phyloP scores from a whole-genome alignment of 192 early-diverging fungal species.

The Piromyces sp. region DNA sequence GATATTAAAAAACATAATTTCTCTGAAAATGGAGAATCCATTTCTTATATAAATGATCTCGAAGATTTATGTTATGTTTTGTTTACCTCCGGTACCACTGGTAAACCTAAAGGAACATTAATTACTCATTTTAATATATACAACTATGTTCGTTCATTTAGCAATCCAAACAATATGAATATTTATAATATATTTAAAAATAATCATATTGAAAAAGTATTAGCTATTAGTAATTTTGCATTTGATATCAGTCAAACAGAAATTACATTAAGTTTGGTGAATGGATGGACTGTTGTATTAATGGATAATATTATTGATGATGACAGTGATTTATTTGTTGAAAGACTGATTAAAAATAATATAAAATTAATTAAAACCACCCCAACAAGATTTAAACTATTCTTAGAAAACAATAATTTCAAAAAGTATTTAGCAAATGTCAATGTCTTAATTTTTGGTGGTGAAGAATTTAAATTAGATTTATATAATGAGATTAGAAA shows the following conservation, averaged over 20 bases:
- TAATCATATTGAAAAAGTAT: background rate
- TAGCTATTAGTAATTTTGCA: background rate
- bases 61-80: background rate
- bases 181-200: background rate
- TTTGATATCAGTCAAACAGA: background rate
- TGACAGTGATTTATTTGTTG: background rate
- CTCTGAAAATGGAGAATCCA: background rate
- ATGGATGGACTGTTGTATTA: background rate
- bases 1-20: background rate
- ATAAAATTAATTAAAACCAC: background rate
- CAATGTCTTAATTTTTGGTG: background rate
- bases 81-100: constrained; percentile 11
- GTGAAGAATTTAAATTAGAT: background rate
- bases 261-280: background rate
- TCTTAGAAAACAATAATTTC: background rate
- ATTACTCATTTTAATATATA: constrained; percentile 7
- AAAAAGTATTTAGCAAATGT: background rate
- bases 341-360: background rate
- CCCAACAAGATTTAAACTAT: background rate
- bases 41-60: background rate
- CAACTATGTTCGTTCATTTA: background rate
- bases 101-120: constrained; percentile 11
- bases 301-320: background rate
- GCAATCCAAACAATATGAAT: background rate
- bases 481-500: background rate